Base-by-base conservation (phyloP, 805 yeast species). In the Candida adriatica region DNA sequence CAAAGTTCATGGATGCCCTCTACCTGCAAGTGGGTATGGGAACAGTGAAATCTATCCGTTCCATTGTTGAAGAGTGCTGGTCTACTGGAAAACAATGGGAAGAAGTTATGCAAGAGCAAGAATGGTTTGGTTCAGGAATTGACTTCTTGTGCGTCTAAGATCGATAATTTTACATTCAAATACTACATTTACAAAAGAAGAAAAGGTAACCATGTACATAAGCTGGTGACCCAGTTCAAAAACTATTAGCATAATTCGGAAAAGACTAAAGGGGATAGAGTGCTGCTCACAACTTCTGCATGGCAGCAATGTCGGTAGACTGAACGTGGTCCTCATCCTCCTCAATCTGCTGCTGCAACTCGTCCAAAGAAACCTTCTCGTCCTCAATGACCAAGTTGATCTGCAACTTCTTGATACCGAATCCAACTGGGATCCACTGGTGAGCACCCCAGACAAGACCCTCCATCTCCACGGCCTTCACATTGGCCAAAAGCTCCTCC, bases 271-370 rank as follows among this genome's bases (percentile, higher is more conserved):
- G 29, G 36, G 30, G 29, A 23, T 34, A 33, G 33, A 31, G 21
- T 22, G 26, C 25, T 26, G 31, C 71, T 79, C 86, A 90, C 70
- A 90, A 75, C 74, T 90, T 90, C 68, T 73, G 82, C 97, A 90
- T 90, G 67, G 98, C 98, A 68, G 94, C 95, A 65, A 92, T 66
- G 68, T 92, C 99, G 48, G 96, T 83, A 55, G 97, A 90, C 78
- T 92, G 99, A 59, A 92, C 96, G 73, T 87, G 94, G 73, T 92
- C 99, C 76, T 92, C 98, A 64, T 84, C 95, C 60, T 79, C 96
- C 62, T 72, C 79, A 50, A 77, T 72, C 40, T 56, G 56, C 47
- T 66, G 68, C 70, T 83, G 90, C 61, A 92, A 80, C 35, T 83
- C 96, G 52, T 84, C 95, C 56, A 87, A 57, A 46, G 96, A 85